phyloP scores from a whole-genome alignment of 2,329 filamentous ascomycete genomes.

The Stagonosporopsis rhizophila region DNA sequence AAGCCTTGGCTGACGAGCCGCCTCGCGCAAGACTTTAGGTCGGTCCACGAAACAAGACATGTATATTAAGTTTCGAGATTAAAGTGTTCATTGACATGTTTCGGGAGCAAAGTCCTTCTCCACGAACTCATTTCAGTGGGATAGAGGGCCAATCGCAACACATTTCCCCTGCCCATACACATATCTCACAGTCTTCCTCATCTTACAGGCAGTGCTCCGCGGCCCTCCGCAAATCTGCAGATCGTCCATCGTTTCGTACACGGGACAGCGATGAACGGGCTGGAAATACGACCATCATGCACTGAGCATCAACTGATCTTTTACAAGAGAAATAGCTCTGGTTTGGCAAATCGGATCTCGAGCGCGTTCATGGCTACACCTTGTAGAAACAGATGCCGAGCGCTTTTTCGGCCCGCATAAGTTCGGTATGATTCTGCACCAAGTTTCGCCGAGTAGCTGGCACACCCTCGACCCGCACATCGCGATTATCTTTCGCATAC shows the following conservation, averaged over 20 bases:
- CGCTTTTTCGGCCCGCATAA: background rate
- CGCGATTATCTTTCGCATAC: background rate
- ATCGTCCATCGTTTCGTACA: background rate
- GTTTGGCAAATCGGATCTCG: too few species aligned
- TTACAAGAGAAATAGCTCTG: too few species aligned
- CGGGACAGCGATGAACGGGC: too few species aligned
- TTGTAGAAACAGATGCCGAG: background rate
- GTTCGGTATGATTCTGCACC: background rate
- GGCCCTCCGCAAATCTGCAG: background rate
- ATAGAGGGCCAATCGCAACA: background rate
- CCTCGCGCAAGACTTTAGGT: slow-evolving; percentile 1
- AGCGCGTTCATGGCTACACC: too few species aligned
- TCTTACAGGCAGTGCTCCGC: background rate
- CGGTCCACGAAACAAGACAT: too few species aligned
- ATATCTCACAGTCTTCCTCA: background rate
- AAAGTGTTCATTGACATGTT: too few species aligned
- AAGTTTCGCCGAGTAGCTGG: background rate
- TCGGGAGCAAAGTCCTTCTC: background rate
- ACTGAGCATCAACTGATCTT: too few species aligned
- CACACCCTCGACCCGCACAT: background rate
- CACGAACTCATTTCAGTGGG: background rate
- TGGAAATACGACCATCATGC: too few species aligned
- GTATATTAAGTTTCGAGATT: too few species aligned
- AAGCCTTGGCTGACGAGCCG: background rate
- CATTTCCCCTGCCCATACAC: background rate